These are phyloP conservation scores for Ophiocordyceps camponoti-saundersi DNA, from an alignment of 2,329 filamentous ascomycete genomes.

Conservation along the genomic window DNA sequence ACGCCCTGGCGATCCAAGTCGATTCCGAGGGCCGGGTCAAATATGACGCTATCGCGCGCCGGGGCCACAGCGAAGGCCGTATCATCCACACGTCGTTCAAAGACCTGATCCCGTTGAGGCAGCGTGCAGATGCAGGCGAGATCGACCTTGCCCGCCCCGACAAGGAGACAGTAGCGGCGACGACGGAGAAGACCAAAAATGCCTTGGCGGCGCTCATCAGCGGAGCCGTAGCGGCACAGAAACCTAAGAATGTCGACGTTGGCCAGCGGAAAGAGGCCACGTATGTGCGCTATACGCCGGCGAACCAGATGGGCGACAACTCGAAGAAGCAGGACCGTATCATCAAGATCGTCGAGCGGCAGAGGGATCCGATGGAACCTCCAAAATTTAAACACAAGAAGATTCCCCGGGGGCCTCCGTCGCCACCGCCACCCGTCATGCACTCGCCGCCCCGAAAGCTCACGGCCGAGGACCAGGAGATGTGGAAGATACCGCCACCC, in stretches of 20 bases:
- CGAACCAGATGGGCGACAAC: constrained; percentile 87
- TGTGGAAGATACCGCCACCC: constrained; percentile 76
- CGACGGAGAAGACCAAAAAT: constrained; percentile 75
- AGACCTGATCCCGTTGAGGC: constrained; percentile 83
- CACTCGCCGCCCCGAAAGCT: constrained; percentile 88
- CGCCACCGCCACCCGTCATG: constrained; percentile 84
- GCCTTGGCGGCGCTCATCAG: constrained; percentile 69
- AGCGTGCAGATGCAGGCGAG: constrained; percentile 84
- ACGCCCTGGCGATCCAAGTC: constrained; percentile 83
- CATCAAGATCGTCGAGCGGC: constrained; percentile 94
- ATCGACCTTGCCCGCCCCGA: constrained; percentile 73
- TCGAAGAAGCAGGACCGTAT: constrained; percentile 83
- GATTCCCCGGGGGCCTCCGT: constrained; percentile 82
- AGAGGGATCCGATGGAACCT: constrained; percentile 89
- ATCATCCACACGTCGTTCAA: constrained; percentile 94
- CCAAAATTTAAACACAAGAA: constrained; percentile 99
- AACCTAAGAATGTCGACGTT: constrained; percentile 84
- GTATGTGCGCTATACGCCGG: constrained; percentile 88
- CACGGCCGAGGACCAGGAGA: constrained; percentile 92
- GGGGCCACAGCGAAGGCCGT: constrained; percentile 68
- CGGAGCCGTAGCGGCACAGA: constrained; percentile 79
- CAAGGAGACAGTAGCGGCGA: constrained; percentile 67
- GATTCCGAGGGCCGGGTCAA: constrained; percentile 86
- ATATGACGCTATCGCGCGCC: constrained; percentile 85
- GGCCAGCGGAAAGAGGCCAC: constrained; percentile 72